These are phyloP conservation scores for Suillus tomentosus DNA, from an alignment of 768 basidiomycete genomes.

Conservation along the genomic window DNA sequence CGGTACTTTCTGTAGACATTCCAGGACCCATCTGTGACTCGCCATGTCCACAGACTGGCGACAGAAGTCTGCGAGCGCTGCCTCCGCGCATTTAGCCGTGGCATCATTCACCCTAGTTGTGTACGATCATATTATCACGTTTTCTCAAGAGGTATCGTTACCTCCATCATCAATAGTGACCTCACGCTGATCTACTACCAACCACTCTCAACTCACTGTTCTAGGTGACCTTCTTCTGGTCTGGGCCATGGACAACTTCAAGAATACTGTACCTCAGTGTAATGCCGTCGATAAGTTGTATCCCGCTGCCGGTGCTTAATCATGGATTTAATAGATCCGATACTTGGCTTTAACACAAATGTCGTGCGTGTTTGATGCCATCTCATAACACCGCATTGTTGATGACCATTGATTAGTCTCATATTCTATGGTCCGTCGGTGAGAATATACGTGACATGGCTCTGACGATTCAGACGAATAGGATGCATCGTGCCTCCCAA, in stretches of 20 bases:
- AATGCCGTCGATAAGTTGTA: background rate
- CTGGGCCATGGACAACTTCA: slow-evolving; percentile 1
- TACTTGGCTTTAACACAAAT: slow-evolving; percentile 4
- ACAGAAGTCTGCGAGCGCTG: background rate
- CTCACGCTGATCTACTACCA: background rate
- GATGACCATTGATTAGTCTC: background rate
- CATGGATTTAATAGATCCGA: background rate
- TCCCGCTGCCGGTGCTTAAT: background rate
- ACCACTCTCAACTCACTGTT: background rate
- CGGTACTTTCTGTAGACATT: background rate
- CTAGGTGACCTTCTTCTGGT: slow-evolving; percentile 6
- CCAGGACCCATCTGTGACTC: background rate
- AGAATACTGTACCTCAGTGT: slow-evolving; percentile 7
- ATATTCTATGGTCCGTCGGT: background rate
- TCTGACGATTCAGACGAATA: background rate
- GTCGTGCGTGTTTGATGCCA: background rate
- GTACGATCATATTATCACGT: slow-evolving; percentile 32
- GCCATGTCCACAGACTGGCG: background rate
- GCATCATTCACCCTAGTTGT: slow-evolving; percentile 8
- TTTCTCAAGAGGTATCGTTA: slow-evolving; percentile 39
- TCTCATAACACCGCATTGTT: background rate
- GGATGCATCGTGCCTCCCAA: background rate
- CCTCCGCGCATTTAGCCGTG: background rate
- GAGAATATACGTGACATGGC: background rate
- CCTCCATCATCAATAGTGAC: background rate